Evolutionary conservation across 23 red algal species (phyloP).

Genomic region (Gracilaria gracilis): DNA sequence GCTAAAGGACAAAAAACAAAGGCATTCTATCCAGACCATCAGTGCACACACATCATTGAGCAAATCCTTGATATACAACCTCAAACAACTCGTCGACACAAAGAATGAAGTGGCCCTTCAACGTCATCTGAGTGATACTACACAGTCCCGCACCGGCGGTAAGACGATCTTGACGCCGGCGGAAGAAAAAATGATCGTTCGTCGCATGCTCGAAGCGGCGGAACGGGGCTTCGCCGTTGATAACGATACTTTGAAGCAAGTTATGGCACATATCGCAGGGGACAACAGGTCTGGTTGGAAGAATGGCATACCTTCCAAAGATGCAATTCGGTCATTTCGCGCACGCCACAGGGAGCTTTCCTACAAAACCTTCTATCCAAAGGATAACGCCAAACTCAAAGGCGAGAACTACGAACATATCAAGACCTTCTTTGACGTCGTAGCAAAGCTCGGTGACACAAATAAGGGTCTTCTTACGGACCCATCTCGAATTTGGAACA

Average conservation of each 20-base stretch:
- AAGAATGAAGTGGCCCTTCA: background rate
- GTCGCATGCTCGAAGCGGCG: background rate
- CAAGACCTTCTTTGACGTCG: too few relatives aligned
- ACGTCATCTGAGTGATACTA: background rate
- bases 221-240: too few relatives aligned
- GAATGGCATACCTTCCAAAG: background rate
- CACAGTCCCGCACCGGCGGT: background rate
- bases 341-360: too few relatives aligned
- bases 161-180: background rate
- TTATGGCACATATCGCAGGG: background rate
- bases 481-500: too few relatives aligned
- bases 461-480: too few relatives aligned
- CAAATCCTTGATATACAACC: background rate
- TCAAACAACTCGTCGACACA: background rate
- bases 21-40: background rate
- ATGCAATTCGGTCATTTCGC: too few relatives aligned
- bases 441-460: too few relatives aligned
- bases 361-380: too few relatives aligned
- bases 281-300: background rate
- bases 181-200: background rate
- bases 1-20: background rate
- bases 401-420: too few relatives aligned
- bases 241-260: too few relatives aligned
- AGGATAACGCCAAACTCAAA: too few relatives aligned
- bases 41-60: too few relatives aligned